Conservation (phyloP, 202 grass and related monocot genomes). For the Bolboschoenoplectus hybrid region DNA sequence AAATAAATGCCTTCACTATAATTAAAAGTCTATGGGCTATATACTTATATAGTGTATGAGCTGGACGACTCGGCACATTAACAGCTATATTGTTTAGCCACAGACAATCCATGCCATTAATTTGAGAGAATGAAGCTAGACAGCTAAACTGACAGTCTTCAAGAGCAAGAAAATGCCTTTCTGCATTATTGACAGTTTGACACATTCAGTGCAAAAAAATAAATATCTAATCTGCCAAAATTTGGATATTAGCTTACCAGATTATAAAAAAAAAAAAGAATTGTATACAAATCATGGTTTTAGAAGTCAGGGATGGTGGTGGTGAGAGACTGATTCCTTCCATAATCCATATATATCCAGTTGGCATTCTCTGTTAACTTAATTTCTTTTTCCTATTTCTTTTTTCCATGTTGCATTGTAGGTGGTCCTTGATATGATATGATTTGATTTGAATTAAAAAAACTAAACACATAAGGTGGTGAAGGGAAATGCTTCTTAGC, state of each 20-base stretch:
- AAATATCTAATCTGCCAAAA: constrained; percentile 22
- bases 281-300: neutral
- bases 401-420: neutral
- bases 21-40: neutral
- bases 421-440: neutral
- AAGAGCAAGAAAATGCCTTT: constrained; percentile 34
- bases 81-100: neutral
- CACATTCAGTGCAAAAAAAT: constrained; percentile 11
- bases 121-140: constrained; percentile 25
- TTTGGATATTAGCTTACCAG: constrained; percentile 15
- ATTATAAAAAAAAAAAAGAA: neutral
- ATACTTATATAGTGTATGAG: no score
- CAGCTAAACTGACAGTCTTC: constrained; percentile 39
- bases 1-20: neutral
- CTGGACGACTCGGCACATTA: no score
- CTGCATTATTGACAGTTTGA: constrained; percentile 32
- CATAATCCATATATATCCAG: constrained; percentile 21
- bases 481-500: neutral
- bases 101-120: neutral
- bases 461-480: neutral
- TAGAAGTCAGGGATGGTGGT: constrained; percentile 15
- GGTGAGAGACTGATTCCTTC: constrained; percentile 26
- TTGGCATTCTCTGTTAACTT: constrained; percentile 35
- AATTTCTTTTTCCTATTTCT: neutral
- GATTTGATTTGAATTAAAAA: neutral